phyloP scores from a whole-genome alignment of 192 early-diverging fungal species.

The Allomyces macrogynus region DNA sequence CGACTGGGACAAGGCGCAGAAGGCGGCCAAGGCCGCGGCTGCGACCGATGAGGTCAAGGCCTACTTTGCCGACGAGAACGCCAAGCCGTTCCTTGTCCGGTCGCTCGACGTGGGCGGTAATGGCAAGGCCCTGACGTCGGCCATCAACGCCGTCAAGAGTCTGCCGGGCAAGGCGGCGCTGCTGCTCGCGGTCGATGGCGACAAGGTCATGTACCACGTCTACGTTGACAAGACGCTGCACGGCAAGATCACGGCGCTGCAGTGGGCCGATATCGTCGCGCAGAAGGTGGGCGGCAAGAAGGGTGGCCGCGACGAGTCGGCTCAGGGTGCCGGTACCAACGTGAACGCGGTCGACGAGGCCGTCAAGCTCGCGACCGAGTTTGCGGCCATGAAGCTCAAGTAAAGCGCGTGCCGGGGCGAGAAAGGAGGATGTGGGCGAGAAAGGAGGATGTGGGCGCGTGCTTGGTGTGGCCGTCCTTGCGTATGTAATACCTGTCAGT shows the following conservation, averaged over 20 bases:
- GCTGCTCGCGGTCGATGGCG: constrained; percentile 54
- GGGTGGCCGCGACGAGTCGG: constrained; percentile 85
- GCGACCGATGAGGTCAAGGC: constrained; percentile 54
- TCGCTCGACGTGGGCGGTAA: constrained; percentile 53
- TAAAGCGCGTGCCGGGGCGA: no score
- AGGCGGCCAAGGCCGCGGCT: constrained; percentile 65
- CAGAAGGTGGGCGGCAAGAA: constrained; percentile 72
- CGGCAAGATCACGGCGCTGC: constrained; percentile 51
- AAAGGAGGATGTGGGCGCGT: no score
- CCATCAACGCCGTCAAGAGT: constrained; percentile 57
- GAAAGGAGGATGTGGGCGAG: no score
- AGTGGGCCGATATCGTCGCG: constrained; percentile 75
- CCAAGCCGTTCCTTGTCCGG: constrained; percentile 31
- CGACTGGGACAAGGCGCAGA: constrained; percentile 74
- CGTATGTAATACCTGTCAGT: no score
- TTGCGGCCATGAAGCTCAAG: constrained; percentile 42
- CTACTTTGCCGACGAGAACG: constrained; percentile 43
- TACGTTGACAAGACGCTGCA: background rate
- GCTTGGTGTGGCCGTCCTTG: no score
- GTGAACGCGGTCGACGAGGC: constrained; percentile 48
- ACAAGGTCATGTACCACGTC: constrained; percentile 2
- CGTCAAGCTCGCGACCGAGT: constrained; percentile 44
- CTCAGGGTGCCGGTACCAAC: constrained; percentile 69
- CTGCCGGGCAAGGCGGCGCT: constrained; percentile 69
- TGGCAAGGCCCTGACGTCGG: constrained; percentile 62